A percentile compares a stretch with the other conserved stretches of the same genome.
Conservation (phyloP, 306 rosid species). For the Quercus bicolor region DNA sequence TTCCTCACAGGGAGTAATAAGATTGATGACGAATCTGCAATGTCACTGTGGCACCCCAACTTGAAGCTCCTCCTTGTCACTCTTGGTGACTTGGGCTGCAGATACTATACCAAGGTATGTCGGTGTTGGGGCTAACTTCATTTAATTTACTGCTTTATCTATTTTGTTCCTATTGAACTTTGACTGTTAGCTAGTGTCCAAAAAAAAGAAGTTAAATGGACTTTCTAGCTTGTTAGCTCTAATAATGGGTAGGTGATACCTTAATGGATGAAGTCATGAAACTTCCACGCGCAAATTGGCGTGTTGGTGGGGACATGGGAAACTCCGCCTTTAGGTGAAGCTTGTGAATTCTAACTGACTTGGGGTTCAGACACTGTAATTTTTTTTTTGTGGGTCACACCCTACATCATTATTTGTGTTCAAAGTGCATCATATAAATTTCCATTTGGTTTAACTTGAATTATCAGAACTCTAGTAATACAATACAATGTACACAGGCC, state of each 20-base stretch:
- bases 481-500: too few relatives aligned
- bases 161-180: not conserved
- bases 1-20: conserved; percentile 72
- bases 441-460: not conserved
- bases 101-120: conserved; percentile 86
- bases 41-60: conserved; percentile 75
- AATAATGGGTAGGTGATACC: not conserved
- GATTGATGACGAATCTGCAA: conserved; percentile 70
- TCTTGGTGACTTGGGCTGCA: conserved; percentile 86
- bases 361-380: too few relatives aligned
- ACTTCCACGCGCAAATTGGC: not conserved
- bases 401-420: too few relatives aligned
- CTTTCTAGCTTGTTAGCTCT: not conserved
- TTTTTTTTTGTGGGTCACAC: too few relatives aligned
- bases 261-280: not conserved
- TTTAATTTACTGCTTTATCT: not conserved
- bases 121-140: too few relatives aligned
- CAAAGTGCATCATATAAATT: not conserved
- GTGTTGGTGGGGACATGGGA: not conserved
- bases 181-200: not conserved
- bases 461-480: not conserved
- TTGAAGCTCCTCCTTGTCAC: conserved; percentile 92
- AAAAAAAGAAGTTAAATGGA: not conserved
- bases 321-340: not conserved
- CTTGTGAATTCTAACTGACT: too few relatives aligned